These are phyloP conservation scores for Scheffersomyces titani DNA, from an alignment of 1,139 yeast species.

Conservation along the genomic window DNA sequence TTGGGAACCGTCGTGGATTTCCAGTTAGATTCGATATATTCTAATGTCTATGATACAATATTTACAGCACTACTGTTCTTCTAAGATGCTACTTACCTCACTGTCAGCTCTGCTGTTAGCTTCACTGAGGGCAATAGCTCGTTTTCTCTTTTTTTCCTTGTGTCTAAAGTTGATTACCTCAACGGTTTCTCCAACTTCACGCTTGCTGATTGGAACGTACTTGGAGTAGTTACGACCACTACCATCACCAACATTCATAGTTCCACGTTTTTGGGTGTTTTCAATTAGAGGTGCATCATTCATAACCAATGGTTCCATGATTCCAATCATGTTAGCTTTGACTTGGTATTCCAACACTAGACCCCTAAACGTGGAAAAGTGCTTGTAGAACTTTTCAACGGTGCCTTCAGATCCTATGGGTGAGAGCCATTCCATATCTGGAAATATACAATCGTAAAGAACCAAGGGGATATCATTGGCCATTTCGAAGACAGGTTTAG, in stretches of 20 bases:
- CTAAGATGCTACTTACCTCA: background rate
- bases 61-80: background rate
- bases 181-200: conserved; percentile 63
- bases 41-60: background rate
- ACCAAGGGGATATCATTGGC: conserved; percentile 92
- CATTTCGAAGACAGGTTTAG: conserved; percentile 83
- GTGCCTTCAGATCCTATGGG: conserved; percentile 15
- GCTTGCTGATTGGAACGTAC: conserved; percentile 58
- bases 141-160: conserved; percentile 42
- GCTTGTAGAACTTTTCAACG: conserved; percentile 19
- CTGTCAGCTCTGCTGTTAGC: background rate
- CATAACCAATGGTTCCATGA: conserved; percentile 28
- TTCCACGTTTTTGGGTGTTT: conserved; percentile 25
- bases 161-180: conserved; percentile 70
- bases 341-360: conserved; percentile 35
- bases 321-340: conserved; percentile 33
- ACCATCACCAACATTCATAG: conserved; percentile 72
- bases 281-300: conserved; percentile 19
- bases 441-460: conserved; percentile 82
- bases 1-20: conserved; percentile 61
- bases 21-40: background rate
- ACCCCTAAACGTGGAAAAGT: conserved; percentile 32
- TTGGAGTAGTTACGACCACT: conserved; percentile 55
- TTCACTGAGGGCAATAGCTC: conserved; percentile 1
- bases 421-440: conserved; percentile 65